Evolutionary conservation across 192 early-diverging fungal species (phyloP), one percentile per base, ranked within the genome.

Genomic region (Rhizoclosmatium sp.): DNA sequence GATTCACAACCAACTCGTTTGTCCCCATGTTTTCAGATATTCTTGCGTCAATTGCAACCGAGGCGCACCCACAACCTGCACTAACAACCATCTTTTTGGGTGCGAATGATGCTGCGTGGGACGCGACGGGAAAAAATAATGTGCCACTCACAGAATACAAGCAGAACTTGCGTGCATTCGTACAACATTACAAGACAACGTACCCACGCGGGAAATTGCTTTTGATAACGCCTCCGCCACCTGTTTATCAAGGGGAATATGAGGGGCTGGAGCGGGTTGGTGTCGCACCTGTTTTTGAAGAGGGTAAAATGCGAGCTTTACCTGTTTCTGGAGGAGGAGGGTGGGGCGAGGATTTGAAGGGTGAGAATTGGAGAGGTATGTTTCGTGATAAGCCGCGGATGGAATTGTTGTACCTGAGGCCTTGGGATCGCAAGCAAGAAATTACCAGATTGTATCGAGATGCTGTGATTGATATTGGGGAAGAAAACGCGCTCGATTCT

Each of bases 41-140:
- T n/a, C 58, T 75, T 23, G 45, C 7, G 1, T 40, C 42, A 56
- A 62, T 40, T 10, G 41, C 14, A 44, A 75, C 72, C 7, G 41
- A n/a, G 1, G 39, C 72, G 10, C 10, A 39, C 9, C 3, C 7
- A 5, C 21, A 59, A 59, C 72, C 41, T 16, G 72, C 72, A 46
- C 42, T 75, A 5, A 49, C 48, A 23, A 62, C 60, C 4, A 47
- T 75, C 12, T 75, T 47, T 59, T 59, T 75, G 2, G 72, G 72
- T 4, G 72, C 72, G 10, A 75, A 75, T 39, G 72, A 75, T 75
- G 72, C 72, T 12, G 39, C 47, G 5, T 69, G 12, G 42, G 54
- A n/a, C 9, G 40, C 39, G 23, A 23, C 39, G n/a, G 19, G 7
- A 3, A 14, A 10, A 2, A 23, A 75, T 12, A 7, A 75, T 44